A percentile compares a stretch with the other conserved stretches of the same genome.
Evolutionary conservation across 192 early-diverging fungal species (phyloP).

Genomic region (Mortierella alpina): DNA sequence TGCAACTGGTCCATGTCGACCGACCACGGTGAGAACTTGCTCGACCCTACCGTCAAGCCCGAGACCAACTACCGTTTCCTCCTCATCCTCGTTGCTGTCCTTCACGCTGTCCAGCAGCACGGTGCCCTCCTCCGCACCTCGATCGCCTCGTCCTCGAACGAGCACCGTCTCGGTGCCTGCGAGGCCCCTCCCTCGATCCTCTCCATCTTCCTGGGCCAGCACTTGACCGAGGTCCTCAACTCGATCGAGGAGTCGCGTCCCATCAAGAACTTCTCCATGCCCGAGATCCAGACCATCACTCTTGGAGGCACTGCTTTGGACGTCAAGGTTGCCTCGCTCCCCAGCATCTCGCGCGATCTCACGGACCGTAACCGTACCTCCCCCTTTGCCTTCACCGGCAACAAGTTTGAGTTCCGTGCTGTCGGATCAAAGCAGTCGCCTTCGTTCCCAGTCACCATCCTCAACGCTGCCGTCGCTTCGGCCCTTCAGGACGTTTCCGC

Average conservation of each 20-base stretch:
- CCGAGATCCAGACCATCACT: constrained; percentile 91
- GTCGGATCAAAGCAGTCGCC: constrained; percentile 98
- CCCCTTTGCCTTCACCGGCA: constrained; percentile 99
- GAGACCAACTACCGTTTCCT: constrained; percentile 99
- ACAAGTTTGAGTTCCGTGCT: constrained; percentile 99
- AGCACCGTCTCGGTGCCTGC: constrained; percentile 97
- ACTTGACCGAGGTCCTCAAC: constrained; percentile 95
- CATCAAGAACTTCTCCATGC: constrained; percentile 87
- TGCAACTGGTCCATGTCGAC: constrained; percentile 98
- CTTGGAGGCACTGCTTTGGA: constrained; percentile 96
- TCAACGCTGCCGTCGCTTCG: constrained; percentile 92
- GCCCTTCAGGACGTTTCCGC: constrained; percentile 80
- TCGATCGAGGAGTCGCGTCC: constrained; percentile 90
- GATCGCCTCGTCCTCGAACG: constrained; percentile 95
- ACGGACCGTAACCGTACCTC: constrained; percentile 99
- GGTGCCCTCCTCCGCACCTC: constrained; percentile 90
- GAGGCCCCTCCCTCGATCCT: constrained; percentile 99
- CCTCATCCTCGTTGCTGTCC: constrained; percentile 90
- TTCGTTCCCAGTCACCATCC: constrained; percentile 93
- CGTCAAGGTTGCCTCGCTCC: constrained; percentile 93
- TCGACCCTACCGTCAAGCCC: constrained; percentile 94
- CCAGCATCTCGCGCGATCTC: constrained; percentile 93
- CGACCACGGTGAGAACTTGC: constrained; percentile 95
- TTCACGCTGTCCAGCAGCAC: constrained; percentile 93
- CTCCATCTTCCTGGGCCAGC: constrained; percentile 97